These are phyloP conservation scores for Petunia axillaris DNA, from an alignment of 257 asterid genomes.

Conservation along the genomic window DNA sequence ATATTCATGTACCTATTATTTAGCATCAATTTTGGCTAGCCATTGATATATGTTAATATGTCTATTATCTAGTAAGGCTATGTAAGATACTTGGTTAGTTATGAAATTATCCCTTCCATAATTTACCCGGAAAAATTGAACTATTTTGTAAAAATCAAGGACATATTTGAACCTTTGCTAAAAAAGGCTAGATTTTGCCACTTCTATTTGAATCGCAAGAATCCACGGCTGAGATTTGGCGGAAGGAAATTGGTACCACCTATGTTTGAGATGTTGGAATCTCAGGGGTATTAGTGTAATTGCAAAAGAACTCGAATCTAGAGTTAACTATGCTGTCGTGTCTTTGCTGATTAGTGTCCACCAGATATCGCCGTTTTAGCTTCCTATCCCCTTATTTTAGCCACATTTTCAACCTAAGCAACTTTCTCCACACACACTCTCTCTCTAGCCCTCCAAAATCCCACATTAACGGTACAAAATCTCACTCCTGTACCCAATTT, in stretches of 20 bases:
- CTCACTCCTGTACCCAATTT: slow-evolving; percentile 20
- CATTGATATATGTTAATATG: too few relatives aligned
- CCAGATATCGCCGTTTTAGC: slow-evolving; percentile 22
- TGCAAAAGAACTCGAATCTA: not conserved
- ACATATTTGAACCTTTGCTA: too few relatives aligned
- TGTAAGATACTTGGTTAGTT: too few relatives aligned
- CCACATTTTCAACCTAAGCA: slow-evolving; percentile 20
- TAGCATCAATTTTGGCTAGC: too few relatives aligned
- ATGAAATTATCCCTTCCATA: too few relatives aligned
- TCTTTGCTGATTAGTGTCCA: slow-evolving; percentile 41
- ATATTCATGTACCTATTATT: too few relatives aligned
- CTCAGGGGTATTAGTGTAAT: slow-evolving; percentile 49
- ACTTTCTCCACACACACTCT: not conserved
- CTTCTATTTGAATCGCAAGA: too few relatives aligned
- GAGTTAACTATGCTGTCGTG: slow-evolving; percentile 67
- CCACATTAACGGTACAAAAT: slow-evolving; percentile 22
- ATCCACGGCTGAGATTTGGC: slow-evolving; percentile 28
- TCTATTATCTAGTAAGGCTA: too few relatives aligned
- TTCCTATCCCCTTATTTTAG: slow-evolving; percentile 30
- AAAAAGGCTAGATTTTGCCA: too few relatives aligned
- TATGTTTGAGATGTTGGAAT: slow-evolving; percentile 3
- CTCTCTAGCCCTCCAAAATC: not conserved
- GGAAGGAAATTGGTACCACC: not conserved
- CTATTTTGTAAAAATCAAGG: too few relatives aligned
- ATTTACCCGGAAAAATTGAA: too few relatives aligned